Evolutionary conservation across 352 stramenopile species (phyloP).

Genomic region (Globisporangium iwayamae): DNA sequence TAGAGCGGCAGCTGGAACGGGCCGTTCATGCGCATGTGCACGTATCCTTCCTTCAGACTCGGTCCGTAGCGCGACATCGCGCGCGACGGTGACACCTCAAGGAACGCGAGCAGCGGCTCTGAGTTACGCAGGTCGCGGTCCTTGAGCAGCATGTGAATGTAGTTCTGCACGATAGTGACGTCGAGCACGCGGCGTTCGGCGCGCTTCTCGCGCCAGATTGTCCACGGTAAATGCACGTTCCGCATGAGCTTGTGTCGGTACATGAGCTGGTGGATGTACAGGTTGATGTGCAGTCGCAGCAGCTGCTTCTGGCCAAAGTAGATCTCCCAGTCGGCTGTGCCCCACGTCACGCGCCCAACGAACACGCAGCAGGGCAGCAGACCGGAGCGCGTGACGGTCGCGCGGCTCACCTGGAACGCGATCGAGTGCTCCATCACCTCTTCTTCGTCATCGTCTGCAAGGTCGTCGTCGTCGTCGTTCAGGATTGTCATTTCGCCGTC

Average conservation of each 20-base stretch:
- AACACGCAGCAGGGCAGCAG: slow-evolving; percentile 84
- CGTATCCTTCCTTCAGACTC: slow-evolving; percentile 84
- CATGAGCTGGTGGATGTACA: slow-evolving; percentile 50
- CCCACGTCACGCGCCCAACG: slow-evolving; percentile 72
- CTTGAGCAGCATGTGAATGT: slow-evolving; percentile 60
- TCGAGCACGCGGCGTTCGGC: slow-evolving; percentile 64
- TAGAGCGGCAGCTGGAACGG: slow-evolving; percentile 83
- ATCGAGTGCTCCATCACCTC: slow-evolving; percentile 75
- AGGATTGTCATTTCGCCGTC: slow-evolving; percentile 64
- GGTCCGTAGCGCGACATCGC: slow-evolving; percentile 71
- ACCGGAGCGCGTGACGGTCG: slow-evolving; percentile 60
- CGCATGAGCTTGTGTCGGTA: slow-evolving; percentile 44
- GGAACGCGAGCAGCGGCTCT: slow-evolving; percentile 70
- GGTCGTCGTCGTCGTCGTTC: slow-evolving; percentile 54
- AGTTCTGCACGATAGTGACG: slow-evolving; percentile 69
- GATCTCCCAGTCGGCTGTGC: slow-evolving; percentile 78
- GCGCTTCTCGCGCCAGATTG: slow-evolving; percentile 79
- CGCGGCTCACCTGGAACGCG: slow-evolving; percentile 68
- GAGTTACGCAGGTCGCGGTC: slow-evolving; percentile 71
- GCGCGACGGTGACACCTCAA: slow-evolving; percentile 77
- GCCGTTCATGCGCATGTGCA: slow-evolving; percentile 88
- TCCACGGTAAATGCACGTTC: slow-evolving; percentile 61
- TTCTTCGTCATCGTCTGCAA: slow-evolving; percentile 46
- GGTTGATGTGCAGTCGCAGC: slow-evolving; percentile 63
- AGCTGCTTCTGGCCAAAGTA: slow-evolving; percentile 87